These are phyloP conservation scores for Paxillus involutus DNA, from an alignment of 768 basidiomycete species.

Conservation along the genomic window DNA sequence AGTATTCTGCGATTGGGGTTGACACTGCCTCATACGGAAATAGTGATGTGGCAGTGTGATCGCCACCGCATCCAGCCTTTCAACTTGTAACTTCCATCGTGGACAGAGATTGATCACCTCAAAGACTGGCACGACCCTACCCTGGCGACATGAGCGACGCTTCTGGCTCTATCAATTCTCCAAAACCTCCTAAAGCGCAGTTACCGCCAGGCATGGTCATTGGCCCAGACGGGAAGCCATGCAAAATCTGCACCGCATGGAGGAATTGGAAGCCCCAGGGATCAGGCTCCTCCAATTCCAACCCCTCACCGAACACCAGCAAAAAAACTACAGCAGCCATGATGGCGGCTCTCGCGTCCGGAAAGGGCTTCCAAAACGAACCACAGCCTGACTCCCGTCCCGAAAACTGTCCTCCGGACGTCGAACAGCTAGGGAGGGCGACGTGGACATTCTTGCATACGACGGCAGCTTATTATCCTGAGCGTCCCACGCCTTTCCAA, in stretches of 20 bases:
- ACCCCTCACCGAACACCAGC: conserved; percentile 25
- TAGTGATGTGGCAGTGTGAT: no score
- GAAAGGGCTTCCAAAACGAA: conserved; percentile 26
- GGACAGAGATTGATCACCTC: no score
- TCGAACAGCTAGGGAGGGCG: conserved; percentile 83
- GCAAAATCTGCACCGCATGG: conserved; percentile 88
- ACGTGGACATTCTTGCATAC: conserved; percentile 98
- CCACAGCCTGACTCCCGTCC: conserved; percentile 42
- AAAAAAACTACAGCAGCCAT: conserved; percentile 33
- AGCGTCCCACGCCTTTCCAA: conserved; percentile 68
- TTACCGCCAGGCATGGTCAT: conserved; percentile 83
- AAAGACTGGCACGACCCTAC: no score
- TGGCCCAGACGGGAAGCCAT: conserved; percentile 94
- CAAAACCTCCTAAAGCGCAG: conserved; percentile 18
- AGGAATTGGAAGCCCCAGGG: conserved; percentile 59
- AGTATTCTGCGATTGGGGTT: no score
- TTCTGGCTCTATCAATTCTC: not conserved
- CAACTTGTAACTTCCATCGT: no score
- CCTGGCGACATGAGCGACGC: not conserved
- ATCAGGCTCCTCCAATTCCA: conserved; percentile 23
- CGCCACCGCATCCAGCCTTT: no score
- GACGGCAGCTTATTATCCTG: conserved; percentile 93
- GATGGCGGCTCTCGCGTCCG: conserved; percentile 34
- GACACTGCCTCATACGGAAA: no score
- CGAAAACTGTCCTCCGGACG: conserved; percentile 84